Evolutionary conservation across 352 stramenopile species (phyloP).

Genomic region (Peronospora destructor): DNA sequence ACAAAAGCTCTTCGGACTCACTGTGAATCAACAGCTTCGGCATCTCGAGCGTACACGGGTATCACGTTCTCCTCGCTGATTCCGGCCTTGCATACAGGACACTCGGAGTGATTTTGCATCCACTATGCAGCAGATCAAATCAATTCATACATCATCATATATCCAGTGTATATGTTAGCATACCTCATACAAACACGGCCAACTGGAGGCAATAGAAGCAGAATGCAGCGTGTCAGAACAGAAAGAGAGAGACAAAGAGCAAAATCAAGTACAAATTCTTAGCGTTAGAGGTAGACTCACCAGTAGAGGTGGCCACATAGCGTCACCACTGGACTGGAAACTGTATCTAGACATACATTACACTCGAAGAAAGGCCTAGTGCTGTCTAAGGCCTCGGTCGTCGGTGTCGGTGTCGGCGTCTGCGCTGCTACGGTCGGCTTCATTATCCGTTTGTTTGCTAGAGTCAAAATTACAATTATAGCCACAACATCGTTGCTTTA

Average conservation of each 20-base stretch:
- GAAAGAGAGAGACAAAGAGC: constrained; percentile 1
- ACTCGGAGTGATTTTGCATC: constrained; percentile 77
- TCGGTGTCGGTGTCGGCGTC: not conserved
- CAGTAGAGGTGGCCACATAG: constrained; percentile 89
- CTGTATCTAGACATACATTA: constrained; percentile 87
- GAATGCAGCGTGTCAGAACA: constrained; percentile 11
- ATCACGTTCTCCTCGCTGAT: constrained; percentile 87
- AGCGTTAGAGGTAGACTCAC: constrained; percentile 23
- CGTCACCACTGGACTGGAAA: constrained; percentile 83
- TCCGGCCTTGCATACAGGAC: constrained; percentile 87
- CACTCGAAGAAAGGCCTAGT: constrained; percentile 61
- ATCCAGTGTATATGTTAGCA: not conserved
- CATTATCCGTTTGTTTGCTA: constrained; percentile 5
- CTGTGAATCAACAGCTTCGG: constrained; percentile 64
- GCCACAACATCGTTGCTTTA: not conserved
- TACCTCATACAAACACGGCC: constrained; percentile 83
- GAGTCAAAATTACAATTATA: too few species aligned
- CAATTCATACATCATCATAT: not conserved
- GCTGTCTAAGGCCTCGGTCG: constrained; percentile 15
- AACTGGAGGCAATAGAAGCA: constrained; percentile 32
- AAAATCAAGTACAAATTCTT: constrained; percentile 1
- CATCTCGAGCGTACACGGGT: constrained; percentile 75
- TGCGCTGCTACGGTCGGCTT: constrained; percentile 3
- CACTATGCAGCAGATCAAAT: constrained; percentile 28
- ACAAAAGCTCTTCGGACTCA: constrained; percentile 1